A percentile compares a stretch with the other conserved stretches of the same genome.
Evolutionary conservation across 2,329 filamentous ascomycete genomes (phyloP).

Genomic region (Kalaharituber pfeilii): DNA sequence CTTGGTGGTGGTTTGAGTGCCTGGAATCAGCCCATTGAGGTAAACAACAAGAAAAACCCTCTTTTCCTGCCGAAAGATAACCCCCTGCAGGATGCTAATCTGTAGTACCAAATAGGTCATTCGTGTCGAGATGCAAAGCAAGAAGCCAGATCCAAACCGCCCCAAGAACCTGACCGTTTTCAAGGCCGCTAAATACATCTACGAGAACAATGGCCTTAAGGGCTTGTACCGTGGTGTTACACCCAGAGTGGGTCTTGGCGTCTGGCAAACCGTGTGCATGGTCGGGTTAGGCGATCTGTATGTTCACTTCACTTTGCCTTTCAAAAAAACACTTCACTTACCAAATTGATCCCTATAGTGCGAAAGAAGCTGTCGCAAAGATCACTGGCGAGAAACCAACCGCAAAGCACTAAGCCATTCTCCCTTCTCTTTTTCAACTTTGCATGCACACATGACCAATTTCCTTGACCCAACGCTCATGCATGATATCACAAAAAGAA

Average conservation of each 20-base stretch:
- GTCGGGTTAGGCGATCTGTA: slow-evolving; percentile 96
- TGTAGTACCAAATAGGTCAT: slow-evolving; percentile 51
- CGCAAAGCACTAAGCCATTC: slow-evolving; percentile 34
- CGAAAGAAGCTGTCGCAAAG: slow-evolving; percentile 33
- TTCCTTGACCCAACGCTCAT: too few relatives aligned
- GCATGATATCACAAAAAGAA: too few relatives aligned
- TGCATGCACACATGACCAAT: too few relatives aligned
- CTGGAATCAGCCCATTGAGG: slow-evolving; percentile 98
- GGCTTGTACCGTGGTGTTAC: slow-evolving; percentile 92
- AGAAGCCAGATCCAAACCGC: slow-evolving; percentile 91
- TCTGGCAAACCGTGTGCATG: slow-evolving; percentile 99
- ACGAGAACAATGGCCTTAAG: slow-evolving; percentile 68
- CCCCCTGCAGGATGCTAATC: too few relatives aligned
- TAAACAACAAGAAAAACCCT: too few relatives aligned
- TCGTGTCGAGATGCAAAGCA: slow-evolving; percentile 98
- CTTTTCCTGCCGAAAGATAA: too few relatives aligned
- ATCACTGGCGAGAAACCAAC: slow-evolving; percentile 38
- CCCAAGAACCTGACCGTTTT: slow-evolving; percentile 98
- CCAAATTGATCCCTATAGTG: slow-evolving; percentile 13
- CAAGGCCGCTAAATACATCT: slow-evolving; percentile 76
- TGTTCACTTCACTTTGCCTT: too few relatives aligned
- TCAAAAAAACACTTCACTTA: neutral
- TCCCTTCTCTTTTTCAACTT: too few relatives aligned
- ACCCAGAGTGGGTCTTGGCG: slow-evolving; percentile 79
- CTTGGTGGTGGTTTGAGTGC: slow-evolving; percentile 87